Conservation (phyloP, 306 rosid species). For the Malus sylvestris region DNA sequence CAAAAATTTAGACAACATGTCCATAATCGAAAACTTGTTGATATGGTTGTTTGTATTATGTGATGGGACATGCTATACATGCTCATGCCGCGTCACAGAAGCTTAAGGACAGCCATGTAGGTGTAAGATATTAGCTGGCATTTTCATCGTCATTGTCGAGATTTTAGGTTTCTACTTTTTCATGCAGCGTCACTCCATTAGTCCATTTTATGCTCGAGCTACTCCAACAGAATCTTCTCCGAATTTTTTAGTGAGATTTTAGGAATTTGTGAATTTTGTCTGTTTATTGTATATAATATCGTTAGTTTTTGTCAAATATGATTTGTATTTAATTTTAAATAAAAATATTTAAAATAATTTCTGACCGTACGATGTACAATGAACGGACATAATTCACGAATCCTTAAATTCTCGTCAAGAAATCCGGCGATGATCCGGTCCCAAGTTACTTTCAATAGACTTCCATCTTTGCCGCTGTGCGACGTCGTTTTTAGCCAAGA, state of each 20-base stretch:
- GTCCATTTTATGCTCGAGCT: not conserved
- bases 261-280: no score
- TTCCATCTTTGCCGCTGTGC: not conserved
- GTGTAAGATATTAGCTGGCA: not conserved
- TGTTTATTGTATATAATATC: rapidly evolving
- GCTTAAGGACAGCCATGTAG: not conserved
- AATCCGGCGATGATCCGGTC: no score
- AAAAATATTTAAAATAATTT: no score
- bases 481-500: not conserved
- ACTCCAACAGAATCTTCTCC: not conserved
- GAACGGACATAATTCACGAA: rapidly evolving
- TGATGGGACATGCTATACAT: no score
- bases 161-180: not conserved
- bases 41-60: no score
- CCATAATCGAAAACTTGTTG: no score
- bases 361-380: no score
- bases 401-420: no score
- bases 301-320: no score
- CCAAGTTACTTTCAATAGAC: not conserved
- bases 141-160: not conserved
- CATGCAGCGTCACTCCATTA: not conserved
- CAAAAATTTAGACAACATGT: no score
- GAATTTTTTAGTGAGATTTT: rapidly evolving
- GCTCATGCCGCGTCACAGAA: not conserved
- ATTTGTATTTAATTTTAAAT: no score